Evolutionary conservation across 2,329 filamentous ascomycete genomes (phyloP).

Genomic region (Sclerotinia spermophila): DNA sequence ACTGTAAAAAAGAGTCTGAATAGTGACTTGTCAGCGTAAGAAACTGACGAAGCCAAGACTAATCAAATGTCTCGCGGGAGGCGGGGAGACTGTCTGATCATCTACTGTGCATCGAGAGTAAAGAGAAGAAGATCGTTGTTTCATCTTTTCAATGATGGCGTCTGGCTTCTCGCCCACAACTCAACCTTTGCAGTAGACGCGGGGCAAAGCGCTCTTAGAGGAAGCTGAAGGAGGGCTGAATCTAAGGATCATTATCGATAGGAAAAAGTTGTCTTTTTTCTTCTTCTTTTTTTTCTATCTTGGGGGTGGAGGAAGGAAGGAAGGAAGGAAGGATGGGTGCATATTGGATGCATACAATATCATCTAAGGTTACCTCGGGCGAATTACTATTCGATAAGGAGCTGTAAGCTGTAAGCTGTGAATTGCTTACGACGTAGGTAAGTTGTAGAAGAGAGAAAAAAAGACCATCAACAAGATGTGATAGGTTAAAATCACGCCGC

Average conservation of each 20-base stretch:
- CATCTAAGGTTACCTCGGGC: conserved; percentile 15
- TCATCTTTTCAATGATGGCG: conserved; percentile 9
- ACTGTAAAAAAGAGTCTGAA: neutral
- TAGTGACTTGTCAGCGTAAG: conserved; percentile 4
- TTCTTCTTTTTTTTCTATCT: neutral
- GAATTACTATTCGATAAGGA: conserved; percentile 7
- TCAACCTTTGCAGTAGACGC: conserved; percentile 16
- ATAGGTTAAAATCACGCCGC: conserved; percentile 13
- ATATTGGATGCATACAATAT: conserved; percentile 3
- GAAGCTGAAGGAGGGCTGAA: conserved; percentile 13
- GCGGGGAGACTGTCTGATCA: conserved; percentile 11
- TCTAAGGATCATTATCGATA: conserved; percentile 19
- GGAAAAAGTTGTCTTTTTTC: neutral
- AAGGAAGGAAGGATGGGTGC: conserved; percentile 13
- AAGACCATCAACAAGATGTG: neutral
- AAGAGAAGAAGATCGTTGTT: conserved; percentile 7
- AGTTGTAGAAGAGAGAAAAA: neutral
- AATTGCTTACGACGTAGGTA: neutral
- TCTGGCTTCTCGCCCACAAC: conserved; percentile 15
- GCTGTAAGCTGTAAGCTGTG: conserved; percentile 4
- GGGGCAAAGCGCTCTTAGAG: conserved; percentile 17
- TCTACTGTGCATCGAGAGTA: neutral
- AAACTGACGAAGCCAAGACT: neutral
- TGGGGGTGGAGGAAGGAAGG: conserved; percentile 6
- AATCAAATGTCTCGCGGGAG: neutral